Evolutionary conservation across 2,329 filamentous ascomycete species (phyloP), one percentile per base, ranked within the genome.

Genomic region (Penicillium psychrosexuale): DNA sequence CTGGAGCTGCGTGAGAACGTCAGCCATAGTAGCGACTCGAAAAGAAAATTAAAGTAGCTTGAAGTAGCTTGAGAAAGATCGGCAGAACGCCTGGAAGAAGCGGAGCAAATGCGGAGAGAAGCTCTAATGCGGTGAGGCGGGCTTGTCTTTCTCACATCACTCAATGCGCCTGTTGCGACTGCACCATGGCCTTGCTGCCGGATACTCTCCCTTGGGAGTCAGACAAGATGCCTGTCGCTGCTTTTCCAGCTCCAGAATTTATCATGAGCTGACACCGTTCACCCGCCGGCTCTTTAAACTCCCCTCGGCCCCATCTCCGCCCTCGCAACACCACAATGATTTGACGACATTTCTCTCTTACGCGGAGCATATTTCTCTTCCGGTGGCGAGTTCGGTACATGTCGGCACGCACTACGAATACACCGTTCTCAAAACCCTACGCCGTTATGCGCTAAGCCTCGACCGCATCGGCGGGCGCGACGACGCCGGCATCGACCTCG

Each of bases 1-100:
- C 69, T 80, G 78, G 36, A 80, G 72, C 56, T 80, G 77, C 17
- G 78, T 80, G 36, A 80, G 66, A 31, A 78, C 76, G 63, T 80
- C 78, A 19, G 75, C 75, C 76, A 78, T 76, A 19, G 13, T 58
- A 36, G 22, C 38, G 47, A 47, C 15, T 46, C 45, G 40, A 43
- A 24, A 7, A 17, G 9, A 27, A 17, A 43, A 47, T 17, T 6
- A 17, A 13, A 24, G 3, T 43, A 11, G 45, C 37, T 24, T 44
- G 17, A 17, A 31, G 24, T 39, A 8, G 15, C 36, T n/a, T 30
- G 37, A 43, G 22, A 28, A 47, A 51, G 39, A 13, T 39, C 36
- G 48, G 31, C 39, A 33, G 11, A 43, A 19, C 31, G 24, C 19
- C 4, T 47, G 34, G 38, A 50, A 43, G 57, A 51, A 53, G 50